Conservation (phyloP, 768 basidiomycete genomes). For the Chalciporus sphaerocephalus region DNA sequence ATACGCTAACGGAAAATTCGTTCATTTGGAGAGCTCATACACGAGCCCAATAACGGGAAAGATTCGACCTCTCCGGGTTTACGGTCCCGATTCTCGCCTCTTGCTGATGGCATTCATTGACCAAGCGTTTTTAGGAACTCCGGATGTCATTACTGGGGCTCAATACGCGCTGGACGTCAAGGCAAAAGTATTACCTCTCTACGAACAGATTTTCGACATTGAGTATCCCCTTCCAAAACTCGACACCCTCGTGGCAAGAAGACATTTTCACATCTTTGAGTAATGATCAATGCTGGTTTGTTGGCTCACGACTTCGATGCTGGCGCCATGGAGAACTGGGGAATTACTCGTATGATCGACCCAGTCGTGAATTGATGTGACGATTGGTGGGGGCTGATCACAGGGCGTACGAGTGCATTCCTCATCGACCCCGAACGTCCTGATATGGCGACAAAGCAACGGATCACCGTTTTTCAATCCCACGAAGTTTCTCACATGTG, state of each 20-base stretch:
- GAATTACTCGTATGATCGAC: conserved; percentile 11
- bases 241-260: conserved; percentile 78
- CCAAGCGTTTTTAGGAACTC: conserved; percentile 51
- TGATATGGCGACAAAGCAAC: conserved; percentile 70
- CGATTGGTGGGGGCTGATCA: conserved; percentile 70
- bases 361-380: conserved; percentile 3
- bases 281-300: neutral
- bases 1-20: conserved; percentile 78
- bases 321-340: conserved; percentile 93
- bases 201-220: conserved; percentile 89
- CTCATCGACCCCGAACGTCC: conserved; percentile 73
- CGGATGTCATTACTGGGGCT: conserved; percentile 78
- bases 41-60: conserved; percentile 76
- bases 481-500: conserved; percentile 90
- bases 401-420: conserved; percentile 78
- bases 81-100: conserved; percentile 46
- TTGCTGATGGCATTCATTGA: neutral
- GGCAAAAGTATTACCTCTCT: conserved; percentile 75
- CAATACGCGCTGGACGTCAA: conserved; percentile 88
- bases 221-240: conserved; percentile 92
- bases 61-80: conserved; percentile 78
- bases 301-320: conserved; percentile 86
- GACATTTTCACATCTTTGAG: neutral
- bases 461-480: conserved; percentile 70
- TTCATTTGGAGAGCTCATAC: conserved; percentile 69